Base-by-base conservation (phyloP, 805 yeast genomes). In the Kluyveromyces lactis region DNA sequence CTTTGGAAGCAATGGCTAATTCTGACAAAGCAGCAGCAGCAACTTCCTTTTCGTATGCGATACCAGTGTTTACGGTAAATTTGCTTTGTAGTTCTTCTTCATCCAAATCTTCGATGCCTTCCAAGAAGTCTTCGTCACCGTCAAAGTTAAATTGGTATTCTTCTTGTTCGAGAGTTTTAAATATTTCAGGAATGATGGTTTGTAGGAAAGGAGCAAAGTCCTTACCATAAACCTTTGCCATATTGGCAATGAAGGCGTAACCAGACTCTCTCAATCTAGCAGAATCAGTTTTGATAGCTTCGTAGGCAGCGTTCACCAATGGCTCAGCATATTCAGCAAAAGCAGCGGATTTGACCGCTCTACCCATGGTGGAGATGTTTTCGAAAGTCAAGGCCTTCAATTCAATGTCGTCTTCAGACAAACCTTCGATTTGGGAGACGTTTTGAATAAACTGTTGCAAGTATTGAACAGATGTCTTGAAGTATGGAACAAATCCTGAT, bases 181-280 rank as follows among this genome's bases (percentile, higher is more conserved):
- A 78, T 44, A 92, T 78, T 60, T 80, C 83, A 26, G 96, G 96
- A 53, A 92, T 73, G 44, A 92, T 73, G 48, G 77, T 78, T 43
- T 77, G 81, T 60, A 92, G 73, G 71, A 86, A 87, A 30, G 90
- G 82, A 37, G 90, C 77, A 60, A 92, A 86, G 58, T 86, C 92
- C 55, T 78, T 77, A 45, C 92, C 95, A 66, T 90, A 92, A 26
- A 92, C 95, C 68, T 84, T 85, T 43, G 97, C 95, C 79, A 90
- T 77, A 66, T 85, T 85, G 41, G 95, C 80, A 64, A 92, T 79
- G 63, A 92, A 87, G 10, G 95, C 86, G 52, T 86, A 90, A 35
- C 95, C 95, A 41, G 95, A 77, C 66, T 92, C 99, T 69, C 95
- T 81, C 52, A 92, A 75, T 68, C 95, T 76, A 32, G 89, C 75